Percentiles rank a stretch among this genome's conserved stretches.
These are phyloP conservation scores for Globisporangium echinulatum DNA, from an alignment of 352 stramenopile species.

Conservation along the genomic window DNA sequence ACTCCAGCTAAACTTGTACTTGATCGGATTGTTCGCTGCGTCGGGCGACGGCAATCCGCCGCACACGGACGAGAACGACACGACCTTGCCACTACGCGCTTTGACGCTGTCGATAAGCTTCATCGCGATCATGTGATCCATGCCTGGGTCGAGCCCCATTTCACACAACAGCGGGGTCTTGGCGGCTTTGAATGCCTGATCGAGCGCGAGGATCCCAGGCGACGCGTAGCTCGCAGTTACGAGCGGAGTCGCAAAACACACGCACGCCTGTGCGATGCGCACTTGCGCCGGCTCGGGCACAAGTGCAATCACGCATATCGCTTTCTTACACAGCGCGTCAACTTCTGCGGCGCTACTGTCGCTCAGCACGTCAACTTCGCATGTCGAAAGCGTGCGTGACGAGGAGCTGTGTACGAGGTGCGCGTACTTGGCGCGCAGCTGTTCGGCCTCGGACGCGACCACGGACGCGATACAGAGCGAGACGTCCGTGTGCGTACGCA, in stretches of 20 bases:
- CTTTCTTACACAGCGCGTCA: constrained; percentile 19
- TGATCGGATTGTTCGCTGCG: constrained; percentile 84
- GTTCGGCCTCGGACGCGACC: constrained; percentile 21
- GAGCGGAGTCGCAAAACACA: constrained; percentile 54
- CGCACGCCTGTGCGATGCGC: constrained; percentile 55
- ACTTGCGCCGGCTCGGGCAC: constrained; percentile 79
- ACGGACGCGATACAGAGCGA: constrained; percentile 22
- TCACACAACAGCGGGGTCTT: constrained; percentile 85
- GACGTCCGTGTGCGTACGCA: constrained; percentile 13
- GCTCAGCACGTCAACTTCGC: constrained; percentile 18
- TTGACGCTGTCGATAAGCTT: constrained; percentile 84
- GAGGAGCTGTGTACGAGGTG: neutral
- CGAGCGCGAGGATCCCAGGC: constrained; percentile 57
- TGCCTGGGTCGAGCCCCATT: constrained; percentile 87
- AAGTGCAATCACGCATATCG: constrained; percentile 78
- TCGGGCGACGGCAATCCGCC: constrained; percentile 83
- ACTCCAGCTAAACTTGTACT: constrained; percentile 92
- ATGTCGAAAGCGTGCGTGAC: constrained; percentile 8
- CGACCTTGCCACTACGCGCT: constrained; percentile 41
- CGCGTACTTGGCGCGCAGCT: constrained; percentile 18
- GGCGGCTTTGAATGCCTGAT: constrained; percentile 29
- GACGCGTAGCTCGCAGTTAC: constrained; percentile 90
- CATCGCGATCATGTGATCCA: constrained; percentile 89
- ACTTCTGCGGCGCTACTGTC: constrained; percentile 10
- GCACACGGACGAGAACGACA: constrained; percentile 77